Conservation (phyloP, 345 rosid genomes). For the Triadica sebifera region DNA sequence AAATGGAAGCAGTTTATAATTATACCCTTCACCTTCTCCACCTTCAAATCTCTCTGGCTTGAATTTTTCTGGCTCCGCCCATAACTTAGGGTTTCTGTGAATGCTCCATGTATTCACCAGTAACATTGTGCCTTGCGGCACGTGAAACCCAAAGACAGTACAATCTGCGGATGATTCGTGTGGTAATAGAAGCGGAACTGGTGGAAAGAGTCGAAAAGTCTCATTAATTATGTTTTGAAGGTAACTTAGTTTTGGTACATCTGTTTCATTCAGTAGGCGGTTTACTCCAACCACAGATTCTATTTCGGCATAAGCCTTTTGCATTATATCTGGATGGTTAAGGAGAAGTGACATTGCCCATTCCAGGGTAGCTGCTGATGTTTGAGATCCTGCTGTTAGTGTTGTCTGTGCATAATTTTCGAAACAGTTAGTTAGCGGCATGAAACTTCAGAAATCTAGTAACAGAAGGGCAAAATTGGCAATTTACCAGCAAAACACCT, state of each 20-base stretch:
- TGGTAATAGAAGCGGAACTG: neutral
- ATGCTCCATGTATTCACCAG: constrained; percentile 10
- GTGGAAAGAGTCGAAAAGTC: neutral
- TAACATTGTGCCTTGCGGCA: neutral
- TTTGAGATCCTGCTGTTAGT: constrained; percentile 7
- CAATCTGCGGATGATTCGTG: neutral
- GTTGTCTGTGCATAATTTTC: neutral
- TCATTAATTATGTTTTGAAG: neutral
- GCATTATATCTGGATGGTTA: constrained; percentile 2
- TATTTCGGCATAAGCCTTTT: constrained; percentile 4
- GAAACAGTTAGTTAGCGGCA: neutral
- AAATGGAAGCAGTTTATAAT: constrained; percentile 5
- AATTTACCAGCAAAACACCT: neutral
- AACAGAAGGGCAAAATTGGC: neutral
- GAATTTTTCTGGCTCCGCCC: constrained; percentile 4
- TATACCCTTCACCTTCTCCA: neutral
- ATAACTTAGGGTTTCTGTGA: constrained; percentile 1
- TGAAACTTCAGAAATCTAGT: neutral
- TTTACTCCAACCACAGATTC: neutral
- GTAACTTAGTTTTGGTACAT: neutral
- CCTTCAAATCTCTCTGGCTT: constrained; percentile 9
- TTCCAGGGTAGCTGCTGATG: constrained; percentile 8
- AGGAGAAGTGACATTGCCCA: constrained; percentile 11
- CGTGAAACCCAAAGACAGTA: neutral
- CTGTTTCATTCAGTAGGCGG: neutral